Conservation (phyloP, 495 filamentous ascomycete species). For the Penicillium dipodomyicola region DNA sequence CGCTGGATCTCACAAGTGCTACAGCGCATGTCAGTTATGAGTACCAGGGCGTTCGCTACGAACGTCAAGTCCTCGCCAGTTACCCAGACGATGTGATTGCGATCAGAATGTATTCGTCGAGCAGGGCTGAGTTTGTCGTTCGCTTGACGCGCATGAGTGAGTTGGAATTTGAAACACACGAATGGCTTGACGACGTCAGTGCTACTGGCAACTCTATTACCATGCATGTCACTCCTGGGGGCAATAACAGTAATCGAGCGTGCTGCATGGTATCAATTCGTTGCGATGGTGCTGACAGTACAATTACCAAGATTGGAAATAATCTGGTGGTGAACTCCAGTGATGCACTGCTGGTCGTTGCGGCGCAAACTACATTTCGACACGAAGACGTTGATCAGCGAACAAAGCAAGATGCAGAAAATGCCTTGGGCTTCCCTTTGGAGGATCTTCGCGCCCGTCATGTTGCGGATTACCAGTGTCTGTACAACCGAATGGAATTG, state of each 20-base stretch:
- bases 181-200: conserved; percentile 38
- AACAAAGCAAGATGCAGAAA: conserved; percentile 24
- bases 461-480: conserved; percentile 31
- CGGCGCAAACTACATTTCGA: conserved; percentile 42
- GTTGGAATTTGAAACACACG: conserved; percentile 40
- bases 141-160: conserved; percentile 35
- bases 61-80: conserved; percentile 41
- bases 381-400: conserved; percentile 25
- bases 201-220: conserved; percentile 27
- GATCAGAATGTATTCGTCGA: conserved; percentile 36
- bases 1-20: conserved; percentile 41
- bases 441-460: conserved; percentile 29
- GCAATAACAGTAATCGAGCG: conserved; percentile 31
- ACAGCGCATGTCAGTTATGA: conserved; percentile 40
- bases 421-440: conserved; percentile 21
- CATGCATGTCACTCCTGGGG: conserved; percentile 43
- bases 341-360: conserved; percentile 37
- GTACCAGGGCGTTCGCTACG: conserved; percentile 27
- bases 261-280: conserved; percentile 32
- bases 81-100: conserved; percentile 44
- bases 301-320: conserved; percentile 29
- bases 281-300: conserved; percentile 25
- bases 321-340: conserved; percentile 30
- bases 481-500: conserved; percentile 36
- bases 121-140: conserved; percentile 25